Evolutionary conservation across 2,329 filamentous ascomycete genomes (phyloP).

Genomic region (Colletotrichum falcatum): DNA sequence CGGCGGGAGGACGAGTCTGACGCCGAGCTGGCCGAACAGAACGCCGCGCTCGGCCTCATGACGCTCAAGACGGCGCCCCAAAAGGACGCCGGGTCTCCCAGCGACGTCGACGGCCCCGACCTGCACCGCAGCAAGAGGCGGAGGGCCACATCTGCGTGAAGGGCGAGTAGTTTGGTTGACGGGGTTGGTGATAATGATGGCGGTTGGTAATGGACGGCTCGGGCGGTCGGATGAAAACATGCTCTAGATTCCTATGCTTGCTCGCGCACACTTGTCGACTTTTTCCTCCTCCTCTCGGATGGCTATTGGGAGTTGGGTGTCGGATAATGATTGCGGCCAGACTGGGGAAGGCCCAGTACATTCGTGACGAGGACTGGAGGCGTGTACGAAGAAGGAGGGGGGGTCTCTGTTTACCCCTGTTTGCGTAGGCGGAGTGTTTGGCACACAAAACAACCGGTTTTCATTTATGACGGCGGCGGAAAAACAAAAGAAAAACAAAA

Average conservation of each 20-base stretch:
- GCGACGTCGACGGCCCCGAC: slow-evolving; percentile 44
- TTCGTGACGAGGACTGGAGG: neutral
- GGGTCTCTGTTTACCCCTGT: neutral
- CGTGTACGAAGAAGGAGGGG: neutral
- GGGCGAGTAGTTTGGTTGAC: neutral
- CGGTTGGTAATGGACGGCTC: neutral
- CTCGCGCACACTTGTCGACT: slow-evolving; percentile 30
- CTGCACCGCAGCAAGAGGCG: slow-evolving; percentile 54
- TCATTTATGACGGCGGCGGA: neutral
- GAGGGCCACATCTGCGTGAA: slow-evolving; percentile 55
- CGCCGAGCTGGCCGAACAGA: slow-evolving; percentile 54
- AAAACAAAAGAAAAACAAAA: neutral
- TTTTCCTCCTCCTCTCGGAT: neutral
- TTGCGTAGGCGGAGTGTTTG: slow-evolving; percentile 8
- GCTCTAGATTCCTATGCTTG: slow-evolving; percentile 27
- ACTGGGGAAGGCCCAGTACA: slow-evolving; percentile 18
- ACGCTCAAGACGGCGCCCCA: slow-evolving; percentile 52
- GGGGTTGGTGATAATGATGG: neutral
- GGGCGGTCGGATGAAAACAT: neutral
- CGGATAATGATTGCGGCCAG: slow-evolving; percentile 14
- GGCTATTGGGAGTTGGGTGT: slow-evolving; percentile 21
- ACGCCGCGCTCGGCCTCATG: slow-evolving; percentile 61
- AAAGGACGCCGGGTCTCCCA: slow-evolving; percentile 28
- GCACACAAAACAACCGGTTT: slow-evolving; percentile 4
- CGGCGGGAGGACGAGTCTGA: slow-evolving; percentile 36